Percentiles rank a stretch among this genome's conserved stretches.
Evolutionary conservation across 2,329 filamentous ascomycete genomes (phyloP).

Genomic region (Beauveria pseudobassiana): DNA sequence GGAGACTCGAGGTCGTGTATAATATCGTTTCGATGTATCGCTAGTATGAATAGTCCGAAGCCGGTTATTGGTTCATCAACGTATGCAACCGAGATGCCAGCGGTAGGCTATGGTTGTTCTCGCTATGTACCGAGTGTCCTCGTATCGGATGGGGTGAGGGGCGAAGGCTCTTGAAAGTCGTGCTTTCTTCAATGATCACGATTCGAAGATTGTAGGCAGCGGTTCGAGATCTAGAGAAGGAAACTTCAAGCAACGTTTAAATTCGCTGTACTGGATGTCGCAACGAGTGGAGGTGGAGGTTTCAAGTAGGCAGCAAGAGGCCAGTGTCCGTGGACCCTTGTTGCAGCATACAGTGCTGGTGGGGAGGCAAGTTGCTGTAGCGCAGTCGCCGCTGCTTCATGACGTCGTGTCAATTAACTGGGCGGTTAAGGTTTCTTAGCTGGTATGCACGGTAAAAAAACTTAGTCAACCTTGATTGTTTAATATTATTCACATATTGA

Average conservation of each 20-base stretch:
- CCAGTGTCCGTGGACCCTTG: not conserved
- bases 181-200: not conserved
- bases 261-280: not conserved
- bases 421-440: not conserved
- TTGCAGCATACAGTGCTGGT: not conserved
- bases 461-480: not conserved
- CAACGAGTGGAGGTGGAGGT: conserved; percentile 6
- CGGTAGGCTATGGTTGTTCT: not conserved
- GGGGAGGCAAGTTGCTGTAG: not conserved
- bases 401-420: conserved; percentile 4
- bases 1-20: not conserved
- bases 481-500: conserved; percentile 10
- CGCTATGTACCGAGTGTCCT: not conserved
- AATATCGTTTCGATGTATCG: not conserved
- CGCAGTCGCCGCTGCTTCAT: not conserved
- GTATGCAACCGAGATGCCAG: not conserved
- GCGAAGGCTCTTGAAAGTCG: not conserved
- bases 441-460: not conserved
- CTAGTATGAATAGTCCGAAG: not conserved
- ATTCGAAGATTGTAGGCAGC: not conserved
- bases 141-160: not conserved
- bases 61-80: not conserved
- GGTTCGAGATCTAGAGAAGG: not conserved
- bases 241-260: not conserved
- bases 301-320: conserved; percentile 4